These are phyloP conservation scores for Nicotiana knightiana DNA, from an alignment of 257 asterid genomes.

Conservation along the genomic window DNA sequence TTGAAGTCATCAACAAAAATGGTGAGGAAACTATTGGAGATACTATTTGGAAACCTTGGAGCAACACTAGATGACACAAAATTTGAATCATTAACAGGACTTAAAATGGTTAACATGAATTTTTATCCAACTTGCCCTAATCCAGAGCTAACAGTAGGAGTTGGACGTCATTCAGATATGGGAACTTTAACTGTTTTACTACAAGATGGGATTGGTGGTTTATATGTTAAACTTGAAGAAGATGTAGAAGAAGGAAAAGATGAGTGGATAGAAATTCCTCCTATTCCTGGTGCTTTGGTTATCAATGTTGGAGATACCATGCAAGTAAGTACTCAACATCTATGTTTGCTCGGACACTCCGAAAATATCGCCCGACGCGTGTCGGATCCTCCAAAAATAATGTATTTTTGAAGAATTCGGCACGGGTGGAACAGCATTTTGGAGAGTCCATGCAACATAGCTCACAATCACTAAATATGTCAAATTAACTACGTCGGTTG, in stretches of 20 bases:
- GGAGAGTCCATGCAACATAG: too few species aligned
- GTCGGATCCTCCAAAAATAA: too few species aligned
- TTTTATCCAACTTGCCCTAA: slow-evolving; percentile 31
- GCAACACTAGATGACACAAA: slow-evolving; percentile 18
- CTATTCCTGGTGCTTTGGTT: slow-evolving; percentile 30
- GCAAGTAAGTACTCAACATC: slow-evolving; percentile 12
- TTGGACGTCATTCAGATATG: slow-evolving; percentile 37
- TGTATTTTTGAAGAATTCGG: too few species aligned
- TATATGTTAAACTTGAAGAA: slow-evolving; percentile 32
- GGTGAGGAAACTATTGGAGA: slow-evolving; percentile 22
- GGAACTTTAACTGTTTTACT: slow-evolving; percentile 30
- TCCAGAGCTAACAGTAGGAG: slow-evolving; percentile 35
- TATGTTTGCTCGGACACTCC: too few species aligned
- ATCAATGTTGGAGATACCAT: slow-evolving; percentile 35
- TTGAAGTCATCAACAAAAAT: slow-evolving; percentile 25
- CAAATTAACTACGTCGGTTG: too few species aligned
- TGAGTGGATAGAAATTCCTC: slow-evolving; percentile 37
- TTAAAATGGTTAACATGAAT: slow-evolving; percentile 35
- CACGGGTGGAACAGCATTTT: rapidly evolving
- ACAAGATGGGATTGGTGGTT: slow-evolving; percentile 43
- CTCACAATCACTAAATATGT: too few species aligned
- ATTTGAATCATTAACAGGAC: slow-evolving; percentile 19
- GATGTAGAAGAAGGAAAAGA: slow-evolving; percentile 5
- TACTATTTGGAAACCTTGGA: slow-evolving; percentile 20
- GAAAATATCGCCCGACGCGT: too few species aligned